These are phyloP conservation scores for Aspergillus sp. DNA, from an alignment of 2,329 filamentous ascomycete species.

Conservation along the genomic window DNA sequence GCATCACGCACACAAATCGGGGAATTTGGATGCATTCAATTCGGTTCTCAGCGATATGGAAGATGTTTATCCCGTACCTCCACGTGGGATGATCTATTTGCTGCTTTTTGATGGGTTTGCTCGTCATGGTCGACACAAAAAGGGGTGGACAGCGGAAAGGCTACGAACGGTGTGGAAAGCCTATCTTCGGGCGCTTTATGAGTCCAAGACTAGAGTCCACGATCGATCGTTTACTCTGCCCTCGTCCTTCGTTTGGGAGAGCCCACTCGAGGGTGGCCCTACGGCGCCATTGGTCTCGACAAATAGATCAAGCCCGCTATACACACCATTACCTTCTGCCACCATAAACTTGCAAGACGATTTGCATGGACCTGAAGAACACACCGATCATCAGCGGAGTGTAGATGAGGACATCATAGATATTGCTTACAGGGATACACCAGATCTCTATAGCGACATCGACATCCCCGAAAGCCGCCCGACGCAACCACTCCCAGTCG, in stretches of 20 bases:
- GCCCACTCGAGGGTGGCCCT: constrained; percentile 23
- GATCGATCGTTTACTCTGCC: constrained; percentile 17
- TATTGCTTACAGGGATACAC: background rate
- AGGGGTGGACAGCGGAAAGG: constrained; percentile 70
- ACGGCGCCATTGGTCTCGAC: constrained; percentile 6
- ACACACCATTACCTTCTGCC: constrained; percentile 26
- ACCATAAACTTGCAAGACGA: constrained; percentile 2
- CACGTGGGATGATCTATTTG: constrained; percentile 76
- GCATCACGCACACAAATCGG: constrained; percentile 67
- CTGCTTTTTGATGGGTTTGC: constrained; percentile 81
- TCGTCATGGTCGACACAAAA: constrained; percentile 65
- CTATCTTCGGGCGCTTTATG: constrained; percentile 52
- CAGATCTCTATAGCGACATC: constrained; percentile 10
- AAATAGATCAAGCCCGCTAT: constrained; percentile 19
- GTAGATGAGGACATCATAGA: constrained; percentile 10
- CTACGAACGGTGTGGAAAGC: constrained; percentile 68
- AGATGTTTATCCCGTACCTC: constrained; percentile 61
- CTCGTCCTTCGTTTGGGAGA: constrained; percentile 28
- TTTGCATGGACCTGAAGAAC: constrained; percentile 7
- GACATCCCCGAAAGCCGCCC: constrained; percentile 15
- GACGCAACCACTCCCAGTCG: constrained; percentile 3
- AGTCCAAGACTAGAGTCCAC: constrained; percentile 32
- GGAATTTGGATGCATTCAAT: constrained; percentile 70
- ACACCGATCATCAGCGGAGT: constrained; percentile 1
- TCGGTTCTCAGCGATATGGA: constrained; percentile 78